Percentiles rank a stretch among this genome's conserved stretches.
Conservation (phyloP, 2,329 filamentous ascomycete genomes). For the Aspergillus proliferans region DNA sequence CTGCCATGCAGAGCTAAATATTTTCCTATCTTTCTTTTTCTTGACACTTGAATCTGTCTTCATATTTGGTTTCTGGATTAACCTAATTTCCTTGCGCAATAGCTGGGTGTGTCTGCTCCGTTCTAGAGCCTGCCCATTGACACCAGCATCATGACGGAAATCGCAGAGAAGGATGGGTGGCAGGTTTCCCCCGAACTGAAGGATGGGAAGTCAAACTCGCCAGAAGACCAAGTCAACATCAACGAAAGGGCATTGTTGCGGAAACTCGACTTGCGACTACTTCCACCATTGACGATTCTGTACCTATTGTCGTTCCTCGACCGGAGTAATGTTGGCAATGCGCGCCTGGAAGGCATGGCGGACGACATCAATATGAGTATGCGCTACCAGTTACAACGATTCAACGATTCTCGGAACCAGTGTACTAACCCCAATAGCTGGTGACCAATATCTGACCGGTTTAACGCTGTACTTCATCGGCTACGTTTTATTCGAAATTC, state of each 20-base stretch:
- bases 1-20: not conserved
- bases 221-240: constrained; percentile 18
- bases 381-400: not conserved
- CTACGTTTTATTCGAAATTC: constrained; percentile 36
- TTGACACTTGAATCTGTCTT: not conserved
- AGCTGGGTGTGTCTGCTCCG: no score
- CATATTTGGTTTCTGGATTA: not conserved
- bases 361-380: constrained; percentile 34
- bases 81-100: not conserved
- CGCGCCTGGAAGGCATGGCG: constrained; percentile 32
- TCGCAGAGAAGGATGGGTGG: constrained; percentile 4
- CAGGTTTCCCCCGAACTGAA: not conserved
- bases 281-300: constrained; percentile 40
- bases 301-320: constrained; percentile 42
- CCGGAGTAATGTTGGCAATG: constrained; percentile 40
- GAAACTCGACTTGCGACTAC: constrained; percentile 39
- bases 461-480: constrained; percentile 35
- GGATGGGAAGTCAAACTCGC: constrained; percentile 1
- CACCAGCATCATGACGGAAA: not conserved
- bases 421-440: not conserved
- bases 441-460: constrained; percentile 28
- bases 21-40: constrained; percentile 1
- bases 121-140: no score
- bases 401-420: not conserved
- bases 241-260: constrained; percentile 36